Evolutionary conservation across 495 filamentous ascomycete species (phyloP), one percentile per base, ranked within the genome.

Genomic region (Viridothelium virens): DNA sequence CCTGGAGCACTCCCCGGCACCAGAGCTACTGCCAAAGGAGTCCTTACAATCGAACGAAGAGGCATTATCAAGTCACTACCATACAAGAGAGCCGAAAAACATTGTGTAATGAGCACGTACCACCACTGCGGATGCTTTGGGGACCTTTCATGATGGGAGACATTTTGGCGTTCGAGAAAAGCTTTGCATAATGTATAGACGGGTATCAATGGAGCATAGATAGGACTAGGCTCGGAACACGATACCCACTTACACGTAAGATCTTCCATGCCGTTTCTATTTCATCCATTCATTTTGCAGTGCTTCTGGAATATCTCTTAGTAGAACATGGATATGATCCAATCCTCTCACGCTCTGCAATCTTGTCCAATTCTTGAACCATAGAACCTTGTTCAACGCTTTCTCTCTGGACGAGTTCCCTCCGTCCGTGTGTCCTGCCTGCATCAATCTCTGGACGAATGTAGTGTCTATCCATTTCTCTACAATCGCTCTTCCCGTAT

Each of bases 281-380:
- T 65, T 68, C 69, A 72, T 84, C 89, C 89, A 91, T 72, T 85
- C 80, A 38, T 79, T 69, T 56, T 91, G 63, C 64, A 89, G 69
- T 7, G 80, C 78, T 46, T 86, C 80, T 6, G 83, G 83, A 38
- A 85, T 84, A 76, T 84, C 85, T 66, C 78, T 82, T 14, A 91
- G 78, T 66, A 91, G 75, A 14, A 91, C 79, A 81, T 90, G 87
- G 4, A 91, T 78, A 80, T 90, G 92, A 70, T 96, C 92, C 65
- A 96, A 76, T 6, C 85, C 83, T 63, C 88, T 79, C 61, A 97
- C 91, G 74, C 91, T 95, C 79, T 96, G 91, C 73, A 96, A 75
- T n/a, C 84, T 84, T 62, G 85, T 86, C 89, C 90, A 95, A 72
- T 97, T 97, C 82, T 96, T 96, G 73, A 96, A 96, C 89, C 90